phyloP scores from a whole-genome alignment of 2,329 filamentous ascomycete species.

The Aspergillus clavatus region DNA sequence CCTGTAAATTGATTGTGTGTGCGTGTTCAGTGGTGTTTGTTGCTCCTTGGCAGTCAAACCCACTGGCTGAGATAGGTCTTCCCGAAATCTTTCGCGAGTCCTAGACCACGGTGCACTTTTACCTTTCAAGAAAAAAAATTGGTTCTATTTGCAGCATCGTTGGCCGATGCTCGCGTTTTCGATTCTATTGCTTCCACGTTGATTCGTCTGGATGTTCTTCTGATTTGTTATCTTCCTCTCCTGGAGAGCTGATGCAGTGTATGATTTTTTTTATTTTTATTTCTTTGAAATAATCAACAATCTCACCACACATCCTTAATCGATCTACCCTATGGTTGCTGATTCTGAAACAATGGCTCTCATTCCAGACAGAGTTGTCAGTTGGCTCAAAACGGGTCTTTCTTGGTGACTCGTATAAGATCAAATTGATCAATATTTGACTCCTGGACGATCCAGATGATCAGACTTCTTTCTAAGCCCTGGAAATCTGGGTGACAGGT shows the following conservation, averaged over 20 bases:
- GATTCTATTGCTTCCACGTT: conserved; percentile 19
- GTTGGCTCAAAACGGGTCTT: too few species aligned
- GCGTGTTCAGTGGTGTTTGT: conserved; percentile 30
- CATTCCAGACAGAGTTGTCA: too few species aligned
- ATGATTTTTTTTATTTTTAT: conserved; percentile 14
- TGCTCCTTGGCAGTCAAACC: conserved; percentile 26
- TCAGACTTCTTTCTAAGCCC: too few species aligned
- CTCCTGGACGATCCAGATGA: too few species aligned
- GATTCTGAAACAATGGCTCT: too few species aligned
- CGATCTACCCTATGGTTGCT: too few species aligned
- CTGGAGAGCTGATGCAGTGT: conserved; percentile 22
- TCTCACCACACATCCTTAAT: conserved; percentile 14
- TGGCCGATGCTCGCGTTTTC: conserved; percentile 16
- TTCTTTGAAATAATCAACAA: conserved; percentile 11
- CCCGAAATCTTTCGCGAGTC: conserved; percentile 24
- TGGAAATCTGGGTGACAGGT: too few species aligned
- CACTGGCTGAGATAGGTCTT: conserved; percentile 25
- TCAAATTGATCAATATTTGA: too few species aligned
- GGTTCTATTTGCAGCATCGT: conserved; percentile 16
- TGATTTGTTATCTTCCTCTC: conserved; percentile 14
- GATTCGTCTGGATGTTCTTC: conserved; percentile 25
- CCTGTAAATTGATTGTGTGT: conserved; percentile 33
- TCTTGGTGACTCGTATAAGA: too few species aligned
- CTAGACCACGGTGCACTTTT: conserved; percentile 28
- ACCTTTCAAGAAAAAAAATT: conserved; percentile 15